These are phyloP conservation scores for Limtongia smithiae DNA, from an alignment of 805 yeast genomes.

Conservation along the genomic window DNA sequence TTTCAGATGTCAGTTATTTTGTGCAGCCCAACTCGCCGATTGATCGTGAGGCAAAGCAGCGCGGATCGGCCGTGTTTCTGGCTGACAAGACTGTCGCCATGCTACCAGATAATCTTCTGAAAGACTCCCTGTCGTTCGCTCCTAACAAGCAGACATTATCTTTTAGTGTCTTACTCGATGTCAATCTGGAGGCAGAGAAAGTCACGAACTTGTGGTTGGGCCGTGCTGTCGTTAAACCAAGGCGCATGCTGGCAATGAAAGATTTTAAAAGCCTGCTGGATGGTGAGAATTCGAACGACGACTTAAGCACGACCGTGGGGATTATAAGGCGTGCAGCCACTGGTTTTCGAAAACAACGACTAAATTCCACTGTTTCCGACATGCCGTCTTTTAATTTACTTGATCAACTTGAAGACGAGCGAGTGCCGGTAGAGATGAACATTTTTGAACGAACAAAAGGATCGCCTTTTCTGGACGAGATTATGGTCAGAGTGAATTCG, in stretches of 20 bases:
- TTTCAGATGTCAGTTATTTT: slow-evolving; percentile 71
- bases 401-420: slow-evolving; percentile 83
- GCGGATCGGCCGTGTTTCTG: slow-evolving; percentile 83
- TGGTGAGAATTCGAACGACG: background rate
- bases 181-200: slow-evolving; percentile 68
- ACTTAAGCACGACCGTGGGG: background rate
- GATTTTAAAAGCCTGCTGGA: slow-evolving; percentile 38
- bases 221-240: slow-evolving; percentile 66
- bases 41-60: slow-evolving; percentile 85
- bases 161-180: slow-evolving; percentile 72
- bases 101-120: slow-evolving; percentile 63
- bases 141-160: slow-evolving; percentile 61
- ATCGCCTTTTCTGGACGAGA: slow-evolving; percentile 62
- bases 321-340: slow-evolving; percentile 45
- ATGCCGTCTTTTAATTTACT: slow-evolving; percentile 55
- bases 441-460: slow-evolving; percentile 61
- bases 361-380: slow-evolving; percentile 49
- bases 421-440: slow-evolving; percentile 65
- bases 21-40: slow-evolving; percentile 68
- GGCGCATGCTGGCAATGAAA: slow-evolving; percentile 51
- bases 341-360: slow-evolving; percentile 66
- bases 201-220: slow-evolving; percentile 75
- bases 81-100: slow-evolving; percentile 71
- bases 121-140: slow-evolving; percentile 53
- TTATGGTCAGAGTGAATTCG: slow-evolving; percentile 73